Conservation (phyloP, 345 rosid species). For the Eucalyptus pauciflora region DNA sequence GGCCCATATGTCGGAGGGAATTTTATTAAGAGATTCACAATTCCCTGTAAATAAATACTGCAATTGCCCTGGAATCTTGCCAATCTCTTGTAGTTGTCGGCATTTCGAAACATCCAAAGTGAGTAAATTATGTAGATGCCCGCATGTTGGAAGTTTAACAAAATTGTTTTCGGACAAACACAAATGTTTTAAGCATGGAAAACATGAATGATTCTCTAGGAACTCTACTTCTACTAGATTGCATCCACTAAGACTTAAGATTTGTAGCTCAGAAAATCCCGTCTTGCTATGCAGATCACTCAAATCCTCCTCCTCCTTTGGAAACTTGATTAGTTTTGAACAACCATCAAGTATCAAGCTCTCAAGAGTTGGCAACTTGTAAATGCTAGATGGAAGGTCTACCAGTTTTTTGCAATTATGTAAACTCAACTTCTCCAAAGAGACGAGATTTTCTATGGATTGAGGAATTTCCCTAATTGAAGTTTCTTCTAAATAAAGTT, state of each 20-base stretch:
- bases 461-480: background rate
- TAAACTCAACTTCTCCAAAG: background rate
- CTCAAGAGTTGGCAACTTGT: background rate
- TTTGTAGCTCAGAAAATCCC: background rate
- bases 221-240: background rate
- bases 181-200: fast-evolving
- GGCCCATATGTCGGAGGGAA: no score
- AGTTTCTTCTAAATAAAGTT: background rate
- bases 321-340: background rate
- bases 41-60: fast-evolving
- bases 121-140: no score
- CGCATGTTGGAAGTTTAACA: no score
- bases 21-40: background rate
- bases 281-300: background rate
- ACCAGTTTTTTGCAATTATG: background rate
- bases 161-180: background rate
- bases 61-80: no score
- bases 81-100: no score
- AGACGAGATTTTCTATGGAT: no score
- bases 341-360: background rate
- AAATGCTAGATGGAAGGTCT: background rate
- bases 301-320: background rate
- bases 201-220: background rate
- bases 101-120: background rate
- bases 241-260: background rate